Conservation (phyloP, 2,329 filamentous ascomycete genomes). For the Trichoderma sp. region DNA sequence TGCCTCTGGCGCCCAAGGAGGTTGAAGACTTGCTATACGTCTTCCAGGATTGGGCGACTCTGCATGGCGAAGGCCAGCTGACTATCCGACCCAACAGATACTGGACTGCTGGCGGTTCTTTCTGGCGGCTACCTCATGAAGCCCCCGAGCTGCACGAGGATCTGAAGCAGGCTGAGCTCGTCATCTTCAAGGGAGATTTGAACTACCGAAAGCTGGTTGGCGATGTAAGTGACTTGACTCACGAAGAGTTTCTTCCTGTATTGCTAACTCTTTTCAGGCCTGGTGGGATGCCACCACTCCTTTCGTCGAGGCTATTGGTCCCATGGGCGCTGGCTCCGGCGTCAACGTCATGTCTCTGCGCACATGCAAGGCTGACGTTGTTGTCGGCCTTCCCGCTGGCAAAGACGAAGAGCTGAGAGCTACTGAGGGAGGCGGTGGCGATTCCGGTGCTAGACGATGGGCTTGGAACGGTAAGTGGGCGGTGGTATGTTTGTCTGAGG, state of each 20-base stretch:
- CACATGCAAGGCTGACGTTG: constrained; percentile 95
- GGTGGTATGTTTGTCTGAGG: constrained; percentile 64
- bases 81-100: constrained; percentile 82
- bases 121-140: constrained; percentile 77
- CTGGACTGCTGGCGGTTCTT: constrained; percentile 88
- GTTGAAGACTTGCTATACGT: constrained; percentile 69
- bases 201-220: constrained; percentile 93
- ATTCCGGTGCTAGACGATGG: constrained; percentile 76
- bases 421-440: constrained; percentile 69
- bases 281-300: constrained; percentile 84
- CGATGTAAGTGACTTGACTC: constrained; percentile 62
- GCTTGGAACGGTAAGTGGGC: constrained; percentile 97
- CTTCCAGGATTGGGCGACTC: constrained; percentile 76
- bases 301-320: constrained; percentile 82
- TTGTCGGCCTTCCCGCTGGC: constrained; percentile 81
- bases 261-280: constrained; percentile 32
- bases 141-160: constrained; percentile 72
- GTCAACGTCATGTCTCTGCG: constrained; percentile 83
- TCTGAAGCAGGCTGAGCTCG: constrained; percentile 78
- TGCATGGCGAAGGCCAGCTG: constrained; percentile 83
- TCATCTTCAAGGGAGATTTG: constrained; percentile 95
- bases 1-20: constrained; percentile 68
- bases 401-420: constrained; percentile 78
- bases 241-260: not conserved
- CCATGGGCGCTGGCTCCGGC: constrained; percentile 77